Base-by-base conservation (phyloP, 176 grass and related monocot species). In the Leersia perrieri region DNA sequence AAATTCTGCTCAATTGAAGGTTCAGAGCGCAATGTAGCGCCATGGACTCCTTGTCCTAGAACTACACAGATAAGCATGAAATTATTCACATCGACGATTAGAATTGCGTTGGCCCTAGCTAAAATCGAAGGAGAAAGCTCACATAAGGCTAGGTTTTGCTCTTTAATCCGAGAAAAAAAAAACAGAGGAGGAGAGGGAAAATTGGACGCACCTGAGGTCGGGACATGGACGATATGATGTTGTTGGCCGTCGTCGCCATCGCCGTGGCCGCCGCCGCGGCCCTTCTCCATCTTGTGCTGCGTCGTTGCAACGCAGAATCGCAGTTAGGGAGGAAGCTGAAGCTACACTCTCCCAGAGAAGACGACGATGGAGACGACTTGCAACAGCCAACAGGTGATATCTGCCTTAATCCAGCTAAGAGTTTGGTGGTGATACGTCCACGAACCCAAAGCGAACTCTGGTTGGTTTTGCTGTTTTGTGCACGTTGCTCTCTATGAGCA, bases 211-310 rank as follows among this genome's bases (percentile, higher is more conserved):
- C 53, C 63, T 85, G 75, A 18, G 22, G 36, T 7, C 9, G 69
- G 26, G 71, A 76, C n/a, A 16, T 63, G 63, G 63, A 76, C 63
- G 71, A 25, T 6, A 78, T 70, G 70, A 18, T 80, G 69, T 0
- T 7, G 63, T 63, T 14, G 36, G 45, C 34, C 45, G 22, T 18
- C 30, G 58, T 25, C 72, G 45, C 34, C 45, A 14, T 18, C 30
- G 58, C 32, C 72, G 33, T 4, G 16, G 27, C 9, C 27, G 16
- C 27, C 18, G 27, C 8, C 32, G 22, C 44, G 33, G 23, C 68
- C 31, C 3, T 47, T 60, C 51, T 81, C 85, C 85, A 76, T 87
- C 44, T 3, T 18, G 45, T 25, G 49, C 49, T 20, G 49, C 49
- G 16, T 53, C 16, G 45, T 3, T 49, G 3, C n/a, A n/a, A n/a